Percentiles rank a stretch among this genome's conserved stretches.
Evolutionary conservation across 108 stramenopile genomes (phyloP).

Genomic region (Fragilaria radians): DNA sequence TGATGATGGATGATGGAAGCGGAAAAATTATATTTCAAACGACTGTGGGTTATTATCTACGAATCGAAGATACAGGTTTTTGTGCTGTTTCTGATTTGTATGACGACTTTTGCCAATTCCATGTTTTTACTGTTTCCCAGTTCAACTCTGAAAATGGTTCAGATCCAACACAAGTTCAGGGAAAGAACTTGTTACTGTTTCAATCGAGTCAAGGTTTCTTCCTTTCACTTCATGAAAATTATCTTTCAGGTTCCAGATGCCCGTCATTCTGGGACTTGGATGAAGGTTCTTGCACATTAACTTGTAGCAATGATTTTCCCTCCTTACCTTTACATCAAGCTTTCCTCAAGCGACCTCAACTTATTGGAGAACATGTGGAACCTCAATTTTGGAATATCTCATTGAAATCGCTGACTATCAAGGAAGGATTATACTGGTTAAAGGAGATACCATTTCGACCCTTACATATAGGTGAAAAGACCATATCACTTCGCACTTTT

Average conservation of each 20-base stretch:
- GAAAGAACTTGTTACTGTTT: conserved; percentile 40
- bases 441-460: conserved; percentile 21
- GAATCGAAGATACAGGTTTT: conserved; percentile 13
- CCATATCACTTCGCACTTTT: conserved; percentile 38
- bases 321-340: conserved; percentile 41
- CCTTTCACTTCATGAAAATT: conserved; percentile 27
- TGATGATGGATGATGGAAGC: conserved; percentile 18
- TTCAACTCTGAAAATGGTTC: conserved; percentile 8
- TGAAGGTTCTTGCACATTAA: conserved; percentile 29
- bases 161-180: neutral
- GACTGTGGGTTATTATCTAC: conserved; percentile 26
- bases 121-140: neutral
- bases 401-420: conserved; percentile 21
- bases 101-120: conserved; percentile 22
- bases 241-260: conserved; percentile 23
- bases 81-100: conserved; percentile 5
- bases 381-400: conserved; percentile 31
- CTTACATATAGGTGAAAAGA: conserved; percentile 11
- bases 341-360: conserved; percentile 32
- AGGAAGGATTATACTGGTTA: conserved; percentile 33
- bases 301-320: conserved; percentile 40
- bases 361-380: conserved; percentile 24
- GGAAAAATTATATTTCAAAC: conserved; percentile 27
- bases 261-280: conserved; percentile 50
- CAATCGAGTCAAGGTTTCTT: conserved; percentile 31